Conservation (phyloP, 257 asterid genomes). For the Nicotiana benthamiana region DNA sequence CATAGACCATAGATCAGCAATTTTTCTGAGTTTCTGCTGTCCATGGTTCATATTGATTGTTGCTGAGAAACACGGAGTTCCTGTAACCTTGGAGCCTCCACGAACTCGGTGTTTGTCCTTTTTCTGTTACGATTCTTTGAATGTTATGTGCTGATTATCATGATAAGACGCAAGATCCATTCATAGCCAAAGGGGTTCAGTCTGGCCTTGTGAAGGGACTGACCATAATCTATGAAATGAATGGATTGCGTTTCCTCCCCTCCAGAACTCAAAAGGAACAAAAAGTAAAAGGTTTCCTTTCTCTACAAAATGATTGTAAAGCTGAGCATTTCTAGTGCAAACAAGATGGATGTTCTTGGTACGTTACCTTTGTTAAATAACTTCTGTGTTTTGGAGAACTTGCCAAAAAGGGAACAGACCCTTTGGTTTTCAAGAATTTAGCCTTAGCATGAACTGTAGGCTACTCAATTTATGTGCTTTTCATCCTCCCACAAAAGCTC, state of each 20-base stretch:
- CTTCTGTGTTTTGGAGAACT: not conserved
- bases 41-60: not conserved
- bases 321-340: not conserved
- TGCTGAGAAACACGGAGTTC: not conserved
- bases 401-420: not conserved
- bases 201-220: not conserved
- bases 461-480: too few relatives aligned
- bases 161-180: not conserved
- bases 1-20: constrained; percentile 1
- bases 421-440: too few relatives aligned
- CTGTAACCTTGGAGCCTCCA: not conserved
- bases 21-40: constrained; percentile 23
- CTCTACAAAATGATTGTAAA: constrained; percentile 3
- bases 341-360: not conserved
- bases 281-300: not conserved
- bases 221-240: not conserved
- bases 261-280: not conserved
- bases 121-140: not conserved
- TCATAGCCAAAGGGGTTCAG: not conserved
- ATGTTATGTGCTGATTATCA: not conserved
- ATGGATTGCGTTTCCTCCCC: not conserved
- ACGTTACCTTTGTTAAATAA: not conserved
- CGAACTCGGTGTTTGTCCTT: not conserved
- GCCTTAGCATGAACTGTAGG: too few relatives aligned
- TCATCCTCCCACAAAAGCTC: too few relatives aligned